Percentiles rank a stretch among this genome's conserved stretches.
These are phyloP conservation scores for Yarrowia galli DNA, from an alignment of 1,139 yeast genomes.

Conservation along the genomic window DNA sequence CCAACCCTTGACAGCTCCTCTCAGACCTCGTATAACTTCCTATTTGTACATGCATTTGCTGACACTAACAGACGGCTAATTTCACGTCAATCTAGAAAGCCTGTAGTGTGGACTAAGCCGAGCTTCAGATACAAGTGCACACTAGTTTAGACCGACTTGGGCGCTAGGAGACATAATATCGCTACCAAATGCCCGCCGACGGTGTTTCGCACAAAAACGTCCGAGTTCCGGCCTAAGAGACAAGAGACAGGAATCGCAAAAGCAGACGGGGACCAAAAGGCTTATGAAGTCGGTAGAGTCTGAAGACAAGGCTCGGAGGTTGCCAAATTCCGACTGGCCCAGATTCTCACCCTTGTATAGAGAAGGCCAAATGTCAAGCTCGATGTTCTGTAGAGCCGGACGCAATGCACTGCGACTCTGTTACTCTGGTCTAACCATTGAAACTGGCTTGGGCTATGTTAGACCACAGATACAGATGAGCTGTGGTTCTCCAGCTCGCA, in stretches of 20 bases:
- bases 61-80: constrained; percentile 1
- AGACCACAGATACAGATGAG: neutral
- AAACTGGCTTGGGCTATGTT: neutral
- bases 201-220: constrained; percentile 2
- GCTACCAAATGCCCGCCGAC: neutral
- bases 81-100: constrained; percentile 22
- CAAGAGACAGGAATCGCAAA: no score
- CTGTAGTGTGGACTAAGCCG: neutral
- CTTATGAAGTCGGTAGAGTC: no score
- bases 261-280: neutral
- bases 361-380: neutral
- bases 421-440: neutral
- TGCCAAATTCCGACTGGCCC: neutral
- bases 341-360: neutral
- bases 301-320: neutral
- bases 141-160: constrained; percentile 13
- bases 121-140: neutral
- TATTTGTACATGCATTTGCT: neutral
- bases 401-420: constrained; percentile 13
- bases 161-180: constrained; percentile 26
- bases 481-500: neutral
- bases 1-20: neutral
- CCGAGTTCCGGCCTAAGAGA: constrained; percentile 3
- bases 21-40: neutral
- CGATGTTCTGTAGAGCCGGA: neutral